Evolutionary conservation across 257 asterid genomes (phyloP).

Genomic region (Nicotiana undulata): DNA sequence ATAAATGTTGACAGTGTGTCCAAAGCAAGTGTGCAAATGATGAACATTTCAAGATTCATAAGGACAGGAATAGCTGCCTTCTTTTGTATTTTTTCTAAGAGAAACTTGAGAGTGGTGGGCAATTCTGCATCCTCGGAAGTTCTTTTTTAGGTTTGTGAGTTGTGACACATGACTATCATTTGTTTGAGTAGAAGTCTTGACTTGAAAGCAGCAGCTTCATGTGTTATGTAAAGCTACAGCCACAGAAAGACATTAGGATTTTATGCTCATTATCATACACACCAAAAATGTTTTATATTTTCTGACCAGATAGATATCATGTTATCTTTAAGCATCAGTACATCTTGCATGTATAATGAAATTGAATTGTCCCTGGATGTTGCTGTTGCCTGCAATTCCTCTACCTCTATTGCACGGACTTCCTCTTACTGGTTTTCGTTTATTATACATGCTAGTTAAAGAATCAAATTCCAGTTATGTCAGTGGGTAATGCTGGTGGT

Average conservation of each 20-base stretch:
- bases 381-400: background rate
- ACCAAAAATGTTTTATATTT: background rate
- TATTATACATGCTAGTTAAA: background rate
- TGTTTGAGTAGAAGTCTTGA: background rate
- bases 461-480: background rate
- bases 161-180: background rate
- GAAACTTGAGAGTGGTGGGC: conserved; percentile 4
- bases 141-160: background rate
- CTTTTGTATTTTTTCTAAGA: conserved; percentile 7
- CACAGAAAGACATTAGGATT: background rate
- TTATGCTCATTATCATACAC: background rate
- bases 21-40: background rate
- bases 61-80: background rate
- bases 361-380: background rate
- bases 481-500: background rate
- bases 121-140: conserved; percentile 7
- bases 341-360: background rate
- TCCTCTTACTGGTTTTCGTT: background rate
- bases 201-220: background rate
- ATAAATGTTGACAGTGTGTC: conserved; percentile 35
- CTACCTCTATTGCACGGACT: background rate
- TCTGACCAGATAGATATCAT: background rate
- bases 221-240: background rate
- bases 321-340: background rate
- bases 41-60: background rate